phyloP scores from a whole-genome alignment of 1,139 yeast genomes.

The Zygotorulaspora mrakii region DNA sequence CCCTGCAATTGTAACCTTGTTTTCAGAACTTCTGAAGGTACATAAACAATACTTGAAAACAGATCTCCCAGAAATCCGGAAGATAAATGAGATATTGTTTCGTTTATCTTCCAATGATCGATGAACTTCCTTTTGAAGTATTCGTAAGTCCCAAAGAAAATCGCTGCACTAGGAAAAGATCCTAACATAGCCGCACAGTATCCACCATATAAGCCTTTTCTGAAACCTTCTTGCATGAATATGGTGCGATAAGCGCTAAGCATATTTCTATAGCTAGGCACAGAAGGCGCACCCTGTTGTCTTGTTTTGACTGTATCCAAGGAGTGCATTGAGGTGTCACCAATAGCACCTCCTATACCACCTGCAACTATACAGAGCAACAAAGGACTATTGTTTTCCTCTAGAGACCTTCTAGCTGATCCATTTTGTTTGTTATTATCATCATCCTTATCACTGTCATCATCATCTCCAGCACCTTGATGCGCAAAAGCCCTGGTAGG shows the following conservation, averaged over 20 bases:
- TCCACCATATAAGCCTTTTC: slow-evolving; percentile 86
- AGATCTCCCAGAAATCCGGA: slow-evolving; percentile 92
- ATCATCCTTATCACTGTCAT: slow-evolving; percentile 12
- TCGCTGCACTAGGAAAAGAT: slow-evolving; percentile 87
- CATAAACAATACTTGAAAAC: slow-evolving; percentile 85
- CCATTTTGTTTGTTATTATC: slow-evolving; percentile 18
- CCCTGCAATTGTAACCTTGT: slow-evolving; percentile 93
- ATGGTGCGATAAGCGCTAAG: slow-evolving; percentile 72
- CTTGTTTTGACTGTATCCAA: slow-evolving; percentile 94
- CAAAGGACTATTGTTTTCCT: slow-evolving; percentile 40
- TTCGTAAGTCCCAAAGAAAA: slow-evolving; percentile 90
- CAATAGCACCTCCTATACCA: slow-evolving; percentile 90
- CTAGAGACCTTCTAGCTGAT: slow-evolving; percentile 9
- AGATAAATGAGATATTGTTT: slow-evolving; percentile 70
- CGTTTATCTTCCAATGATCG: slow-evolving; percentile 62
- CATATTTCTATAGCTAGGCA: slow-evolving; percentile 60
- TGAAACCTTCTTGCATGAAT: slow-evolving; percentile 74
- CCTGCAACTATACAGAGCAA: slow-evolving; percentile 77
- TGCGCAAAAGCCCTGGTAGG: slow-evolving; percentile 4
- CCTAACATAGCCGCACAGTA: slow-evolving; percentile 89
- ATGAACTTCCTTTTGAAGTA: slow-evolving; percentile 68
- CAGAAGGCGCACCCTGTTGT: slow-evolving; percentile 85
- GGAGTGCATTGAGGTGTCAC: slow-evolving; percentile 92
- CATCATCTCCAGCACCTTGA: slow-evolving; percentile 9
- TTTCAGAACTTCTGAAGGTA: slow-evolving; percentile 95